Evolutionary conservation across 306 rosid species (phyloP).

Genomic region (Calophaca sinica): DNA sequence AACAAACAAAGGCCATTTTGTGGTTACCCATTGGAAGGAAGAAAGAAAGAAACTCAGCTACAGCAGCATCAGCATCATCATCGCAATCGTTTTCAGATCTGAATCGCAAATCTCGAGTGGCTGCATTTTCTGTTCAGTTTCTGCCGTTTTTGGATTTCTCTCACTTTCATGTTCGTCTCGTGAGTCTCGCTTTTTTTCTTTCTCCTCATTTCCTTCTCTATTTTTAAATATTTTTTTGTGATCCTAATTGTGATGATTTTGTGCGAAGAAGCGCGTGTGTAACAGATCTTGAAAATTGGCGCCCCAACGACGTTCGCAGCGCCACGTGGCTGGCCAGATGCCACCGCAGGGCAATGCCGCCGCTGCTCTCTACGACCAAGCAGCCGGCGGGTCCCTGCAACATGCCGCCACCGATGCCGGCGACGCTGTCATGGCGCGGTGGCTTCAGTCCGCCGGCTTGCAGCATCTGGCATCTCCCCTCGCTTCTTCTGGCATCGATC

Average conservation of each 20-base stretch:
- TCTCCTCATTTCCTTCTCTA: not conserved
- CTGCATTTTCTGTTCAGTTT: constrained; percentile 43
- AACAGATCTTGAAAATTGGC: constrained; percentile 99
- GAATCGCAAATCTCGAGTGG: constrained; percentile 58
- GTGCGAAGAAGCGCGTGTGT: constrained; percentile 56
- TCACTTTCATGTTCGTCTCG: constrained; percentile 74
- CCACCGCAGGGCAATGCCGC: constrained; percentile 99
- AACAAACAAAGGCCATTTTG: constrained; percentile 8
- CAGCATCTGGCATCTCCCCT: constrained; percentile 99
- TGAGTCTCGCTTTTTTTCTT: constrained; percentile 49
- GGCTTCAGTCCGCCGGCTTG: constrained; percentile 99
- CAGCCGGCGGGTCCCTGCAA: constrained; percentile 66
- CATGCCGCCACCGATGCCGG: constrained; percentile 77
- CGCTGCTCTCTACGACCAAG: constrained; percentile 68
- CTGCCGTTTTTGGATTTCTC: constrained; percentile 46
- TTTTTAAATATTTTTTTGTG: not conserved
- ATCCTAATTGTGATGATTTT: not conserved
- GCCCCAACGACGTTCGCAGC: constrained; percentile 99
- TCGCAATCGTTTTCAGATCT: constrained; percentile 63
- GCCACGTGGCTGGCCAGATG: constrained; percentile 99
- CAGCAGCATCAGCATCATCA: not conserved
- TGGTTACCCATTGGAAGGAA: constrained; percentile 27
- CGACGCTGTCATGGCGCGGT: constrained; percentile 99
- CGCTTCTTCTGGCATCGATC: constrained; percentile 82
- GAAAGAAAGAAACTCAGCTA: not conserved